Percentiles rank a stretch among this genome's conserved stretches.
These are phyloP conservation scores for Irpex lacteus DNA, from an alignment of 1,284 basidiomycete species.

Conservation along the genomic window DNA sequence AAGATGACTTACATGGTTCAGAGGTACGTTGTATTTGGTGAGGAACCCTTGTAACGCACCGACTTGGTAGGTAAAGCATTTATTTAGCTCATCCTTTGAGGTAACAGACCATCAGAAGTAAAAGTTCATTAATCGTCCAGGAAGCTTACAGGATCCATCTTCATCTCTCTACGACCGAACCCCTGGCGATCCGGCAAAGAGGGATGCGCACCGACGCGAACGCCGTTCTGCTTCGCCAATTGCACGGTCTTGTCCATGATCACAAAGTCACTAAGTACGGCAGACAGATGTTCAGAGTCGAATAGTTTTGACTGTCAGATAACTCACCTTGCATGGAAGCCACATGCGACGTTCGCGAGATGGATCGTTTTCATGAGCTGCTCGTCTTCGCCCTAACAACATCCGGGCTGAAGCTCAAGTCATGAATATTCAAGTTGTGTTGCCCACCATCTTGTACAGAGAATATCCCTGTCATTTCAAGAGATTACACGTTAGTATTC, in stretches of 20 bases:
- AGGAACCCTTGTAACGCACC: constrained; percentile 59
- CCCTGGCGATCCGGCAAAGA: constrained; percentile 63
- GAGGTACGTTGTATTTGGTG: constrained; percentile 40
- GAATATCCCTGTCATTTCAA: constrained; percentile 45
- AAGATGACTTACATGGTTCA: constrained; percentile 46
- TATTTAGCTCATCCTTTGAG: constrained; percentile 48
- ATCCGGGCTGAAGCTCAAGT: neutral
- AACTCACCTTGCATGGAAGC: constrained; percentile 59
- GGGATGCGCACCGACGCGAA: constrained; percentile 58
- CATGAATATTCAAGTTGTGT: neutral
- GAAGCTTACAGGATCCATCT: constrained; percentile 45
- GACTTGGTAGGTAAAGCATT: constrained; percentile 62
- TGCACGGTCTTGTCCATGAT: constrained; percentile 60
- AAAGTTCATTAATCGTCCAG: neutral
- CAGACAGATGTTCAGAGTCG: neutral
- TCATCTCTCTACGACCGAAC: constrained; percentile 63
- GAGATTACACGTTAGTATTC: neutral
- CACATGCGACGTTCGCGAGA: constrained; percentile 62
- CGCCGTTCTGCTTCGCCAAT: constrained; percentile 49
- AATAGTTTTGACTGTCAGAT: neutral
- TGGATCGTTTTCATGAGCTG: constrained; percentile 61
- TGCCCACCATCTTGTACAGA: constrained; percentile 42
- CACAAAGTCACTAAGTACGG: constrained; percentile 45
- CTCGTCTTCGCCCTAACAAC: constrained; percentile 52
- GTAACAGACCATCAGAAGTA: neutral